phyloP scores from a whole-genome alignment of 2,329 filamentous ascomycete genomes.

The Sporothrix humicola region DNA sequence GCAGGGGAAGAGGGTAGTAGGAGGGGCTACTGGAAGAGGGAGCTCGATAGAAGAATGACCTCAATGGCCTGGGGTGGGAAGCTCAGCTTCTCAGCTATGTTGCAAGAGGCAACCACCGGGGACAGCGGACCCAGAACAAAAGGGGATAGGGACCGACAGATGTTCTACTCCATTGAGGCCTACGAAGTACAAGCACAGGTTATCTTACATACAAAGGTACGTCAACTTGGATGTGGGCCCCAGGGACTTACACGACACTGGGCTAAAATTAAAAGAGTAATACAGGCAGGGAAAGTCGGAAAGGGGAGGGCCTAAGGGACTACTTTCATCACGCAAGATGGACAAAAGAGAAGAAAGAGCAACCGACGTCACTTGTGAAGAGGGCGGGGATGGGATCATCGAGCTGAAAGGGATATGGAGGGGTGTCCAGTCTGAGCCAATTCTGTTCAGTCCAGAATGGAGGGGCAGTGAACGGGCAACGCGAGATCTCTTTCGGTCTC shows the following conservation, averaged over 20 bases:
- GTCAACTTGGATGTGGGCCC: not conserved
- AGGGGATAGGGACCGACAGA: not conserved
- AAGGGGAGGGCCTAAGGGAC: not conserved
- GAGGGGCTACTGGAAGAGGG: not conserved
- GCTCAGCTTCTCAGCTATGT: not conserved
- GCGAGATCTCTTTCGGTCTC: not conserved
- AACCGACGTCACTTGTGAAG: constrained; percentile 22
- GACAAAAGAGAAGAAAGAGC: not conserved
- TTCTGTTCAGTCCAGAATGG: not conserved
- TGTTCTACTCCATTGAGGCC: too few species aligned
- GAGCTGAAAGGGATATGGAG: constrained; percentile 22
- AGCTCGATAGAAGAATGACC: not conserved
- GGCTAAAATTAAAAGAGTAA: too few species aligned
- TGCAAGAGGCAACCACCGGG: constrained; percentile 7
- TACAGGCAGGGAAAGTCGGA: too few species aligned
- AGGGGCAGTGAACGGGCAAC: constrained; percentile 2
- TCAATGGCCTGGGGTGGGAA: constrained; percentile 1
- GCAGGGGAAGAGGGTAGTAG: not conserved
- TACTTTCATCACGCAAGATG: constrained; percentile 14
- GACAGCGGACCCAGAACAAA: not conserved
- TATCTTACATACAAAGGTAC: not conserved
- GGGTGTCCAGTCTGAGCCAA: not conserved
- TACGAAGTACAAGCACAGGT: too few species aligned
- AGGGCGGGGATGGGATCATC: constrained; percentile 15
- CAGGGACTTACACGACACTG: not conserved